These are phyloP conservation scores for Verticillium nubilum DNA, from an alignment of 2,329 filamentous ascomycete species.

Conservation along the genomic window DNA sequence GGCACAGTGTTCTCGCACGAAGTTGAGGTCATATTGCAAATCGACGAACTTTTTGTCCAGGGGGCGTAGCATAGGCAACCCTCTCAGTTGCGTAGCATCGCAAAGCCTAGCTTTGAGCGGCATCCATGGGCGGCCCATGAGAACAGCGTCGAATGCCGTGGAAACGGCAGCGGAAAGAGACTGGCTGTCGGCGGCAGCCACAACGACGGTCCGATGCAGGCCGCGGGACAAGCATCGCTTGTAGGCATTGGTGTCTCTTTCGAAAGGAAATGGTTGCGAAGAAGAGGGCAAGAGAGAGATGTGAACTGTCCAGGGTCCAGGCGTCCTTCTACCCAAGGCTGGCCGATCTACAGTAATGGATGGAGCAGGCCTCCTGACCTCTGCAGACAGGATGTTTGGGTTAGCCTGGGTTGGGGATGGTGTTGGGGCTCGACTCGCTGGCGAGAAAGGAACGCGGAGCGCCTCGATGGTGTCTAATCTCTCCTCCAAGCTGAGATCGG, in stretches of 20 bases:
- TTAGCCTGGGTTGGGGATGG: constrained; percentile 1
- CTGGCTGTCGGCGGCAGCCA: constrained; percentile 41
- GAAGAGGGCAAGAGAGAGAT: constrained; percentile 51
- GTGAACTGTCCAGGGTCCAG: constrained; percentile 51
- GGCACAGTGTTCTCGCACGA: constrained; percentile 49
- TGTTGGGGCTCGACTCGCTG: neutral
- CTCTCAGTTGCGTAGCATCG: constrained; percentile 47
- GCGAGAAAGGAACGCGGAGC: neutral
- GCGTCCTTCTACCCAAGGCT: neutral
- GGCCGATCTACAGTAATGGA: neutral
- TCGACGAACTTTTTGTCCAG: constrained; percentile 38
- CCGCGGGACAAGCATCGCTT: constrained; percentile 56
- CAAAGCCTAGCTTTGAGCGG: constrained; percentile 55
- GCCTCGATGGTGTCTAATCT: constrained; percentile 46
- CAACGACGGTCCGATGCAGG: constrained; percentile 51
- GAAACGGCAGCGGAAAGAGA: constrained; percentile 45
- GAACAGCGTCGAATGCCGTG: constrained; percentile 41
- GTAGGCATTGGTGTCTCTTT: constrained; percentile 56
- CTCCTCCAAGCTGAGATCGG: constrained; percentile 48
- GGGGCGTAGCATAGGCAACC: constrained; percentile 54
- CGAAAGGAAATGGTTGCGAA: constrained; percentile 53
- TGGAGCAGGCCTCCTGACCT: neutral
- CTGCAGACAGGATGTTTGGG: neutral
- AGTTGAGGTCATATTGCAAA: constrained; percentile 40
- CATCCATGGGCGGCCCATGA: constrained; percentile 48